Conservation (phyloP, 1,284 basidiomycete genomes). For the Pseudozyma pruni region DNA sequence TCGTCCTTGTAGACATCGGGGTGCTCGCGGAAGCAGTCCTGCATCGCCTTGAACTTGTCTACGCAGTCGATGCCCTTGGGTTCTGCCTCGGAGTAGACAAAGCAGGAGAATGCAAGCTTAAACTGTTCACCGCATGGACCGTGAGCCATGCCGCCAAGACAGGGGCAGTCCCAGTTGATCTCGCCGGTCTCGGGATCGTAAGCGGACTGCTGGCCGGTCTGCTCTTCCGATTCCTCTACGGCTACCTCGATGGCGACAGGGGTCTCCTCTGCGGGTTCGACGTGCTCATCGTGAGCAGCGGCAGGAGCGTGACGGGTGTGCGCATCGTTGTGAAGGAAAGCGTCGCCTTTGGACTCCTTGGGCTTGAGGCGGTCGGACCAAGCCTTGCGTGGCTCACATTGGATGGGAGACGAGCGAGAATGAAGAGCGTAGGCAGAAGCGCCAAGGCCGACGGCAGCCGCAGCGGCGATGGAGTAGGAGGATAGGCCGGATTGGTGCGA, state of each 20-base stretch:
- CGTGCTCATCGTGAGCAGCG: constrained; percentile 17
- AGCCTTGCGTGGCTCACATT: constrained; percentile 27
- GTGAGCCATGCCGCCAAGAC: constrained; percentile 97
- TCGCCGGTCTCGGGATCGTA: constrained; percentile 88
- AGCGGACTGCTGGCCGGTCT: constrained; percentile 68
- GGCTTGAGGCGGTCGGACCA: constrained; percentile 44
- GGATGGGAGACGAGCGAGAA: constrained; percentile 20
- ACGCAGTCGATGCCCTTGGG: constrained; percentile 98
- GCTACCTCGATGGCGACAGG: constrained; percentile 51
- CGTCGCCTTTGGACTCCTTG: constrained; percentile 35
- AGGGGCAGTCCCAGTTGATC: constrained; percentile 71
- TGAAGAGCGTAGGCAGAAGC: constrained; percentile 25
- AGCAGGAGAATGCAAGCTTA: constrained; percentile 95
- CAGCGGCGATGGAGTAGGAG: constrained; percentile 16
- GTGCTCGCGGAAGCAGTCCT: constrained; percentile 95
- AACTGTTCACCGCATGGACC: constrained; percentile 95
- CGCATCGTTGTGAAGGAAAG: constrained; percentile 33
- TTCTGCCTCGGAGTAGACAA: constrained; percentile 91
- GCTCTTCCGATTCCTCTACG: constrained; percentile 42
- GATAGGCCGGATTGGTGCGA: constrained; percentile 20
- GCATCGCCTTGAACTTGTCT: constrained; percentile 97
- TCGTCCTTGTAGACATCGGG: constrained; percentile 93
- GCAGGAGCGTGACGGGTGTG: constrained; percentile 24
- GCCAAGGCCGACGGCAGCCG: constrained; percentile 15
- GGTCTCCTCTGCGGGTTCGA: constrained; percentile 30